Percentiles rank a stretch among this genome's conserved stretches.
Conservation (phyloP, 2,329 filamentous ascomycete genomes). For the Cercospora sesami region DNA sequence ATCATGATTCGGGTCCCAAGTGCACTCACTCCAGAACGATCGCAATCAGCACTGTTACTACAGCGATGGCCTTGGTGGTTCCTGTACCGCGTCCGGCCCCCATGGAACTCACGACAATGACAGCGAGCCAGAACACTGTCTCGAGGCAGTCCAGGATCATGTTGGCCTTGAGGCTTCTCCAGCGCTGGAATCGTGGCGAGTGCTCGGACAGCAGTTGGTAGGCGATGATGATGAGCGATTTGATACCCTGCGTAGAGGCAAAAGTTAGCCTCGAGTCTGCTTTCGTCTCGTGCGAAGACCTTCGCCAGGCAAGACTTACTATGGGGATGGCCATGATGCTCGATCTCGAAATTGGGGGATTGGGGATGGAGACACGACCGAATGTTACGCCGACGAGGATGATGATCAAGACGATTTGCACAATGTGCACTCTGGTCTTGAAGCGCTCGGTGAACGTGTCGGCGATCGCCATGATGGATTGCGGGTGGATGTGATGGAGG, state of each 20-base stretch:
- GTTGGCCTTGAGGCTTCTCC: constrained; percentile 46
- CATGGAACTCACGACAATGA: constrained; percentile 36
- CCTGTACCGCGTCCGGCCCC: constrained; percentile 15
- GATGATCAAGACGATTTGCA: constrained; percentile 20
- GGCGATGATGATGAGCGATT: constrained; percentile 45
- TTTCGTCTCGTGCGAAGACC: background rate
- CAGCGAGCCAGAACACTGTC: constrained; percentile 46
- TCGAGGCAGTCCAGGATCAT: constrained; percentile 46
- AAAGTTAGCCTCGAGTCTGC: background rate
- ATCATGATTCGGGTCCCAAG: background rate
- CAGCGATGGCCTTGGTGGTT: background rate
- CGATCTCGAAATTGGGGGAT: constrained; percentile 22
- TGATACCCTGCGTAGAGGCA: constrained; percentile 28
- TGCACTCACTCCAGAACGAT: constrained; percentile 21
- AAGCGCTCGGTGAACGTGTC: constrained; percentile 16
- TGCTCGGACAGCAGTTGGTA: constrained; percentile 47
- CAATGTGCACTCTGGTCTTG: constrained; percentile 24
- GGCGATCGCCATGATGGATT: constrained; percentile 7
- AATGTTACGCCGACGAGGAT: constrained; percentile 20
- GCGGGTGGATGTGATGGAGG: background rate
- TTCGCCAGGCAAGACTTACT: constrained; percentile 9
- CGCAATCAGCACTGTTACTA: constrained; percentile 13
- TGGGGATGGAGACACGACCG: constrained; percentile 22
- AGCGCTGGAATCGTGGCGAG: constrained; percentile 37
- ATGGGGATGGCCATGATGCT: constrained; percentile 25